phyloP scores from a whole-genome alignment of 148 eudicot genomes.

The Bassia scoparia region DNA sequence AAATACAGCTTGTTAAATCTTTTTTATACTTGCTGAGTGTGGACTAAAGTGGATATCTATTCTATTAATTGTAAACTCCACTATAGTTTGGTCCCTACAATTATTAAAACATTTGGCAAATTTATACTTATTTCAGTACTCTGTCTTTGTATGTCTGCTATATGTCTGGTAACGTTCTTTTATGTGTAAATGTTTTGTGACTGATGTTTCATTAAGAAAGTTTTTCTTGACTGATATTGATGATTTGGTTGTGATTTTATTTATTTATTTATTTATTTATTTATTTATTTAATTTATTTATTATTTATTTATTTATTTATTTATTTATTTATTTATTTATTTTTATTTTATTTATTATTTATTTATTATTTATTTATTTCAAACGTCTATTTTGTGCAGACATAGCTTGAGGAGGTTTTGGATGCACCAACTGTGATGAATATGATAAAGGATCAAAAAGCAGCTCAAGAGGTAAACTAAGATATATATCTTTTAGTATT shows the following conservation, averaged over 20 bases:
- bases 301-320: too few relatives aligned
- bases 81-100: background rate
- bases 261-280: too few relatives aligned
- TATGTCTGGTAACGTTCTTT: background rate
- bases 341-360: background rate
- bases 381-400: slow-evolving; percentile 41
- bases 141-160: too few relatives aligned
- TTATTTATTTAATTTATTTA: too few relatives aligned
- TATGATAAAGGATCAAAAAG: slow-evolving; percentile 95
- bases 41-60: background rate
- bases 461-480: slow-evolving; percentile 86
- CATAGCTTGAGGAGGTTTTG: slow-evolving; percentile 94
- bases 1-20: background rate
- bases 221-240: background rate
- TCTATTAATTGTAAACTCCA: too few relatives aligned
- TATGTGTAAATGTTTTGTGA: background rate
- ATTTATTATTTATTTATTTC: background rate
- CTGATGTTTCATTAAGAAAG: background rate
- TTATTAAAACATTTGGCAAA: background rate
- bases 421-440: slow-evolving; percentile 96
- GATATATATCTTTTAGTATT: background rate
- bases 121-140: background rate
- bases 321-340: too few relatives aligned
- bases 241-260: too few relatives aligned
- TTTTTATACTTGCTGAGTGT: background rate